Conservation (phyloP, 108 stramenopile species). For the Fistulifera pelliculosa region DNA sequence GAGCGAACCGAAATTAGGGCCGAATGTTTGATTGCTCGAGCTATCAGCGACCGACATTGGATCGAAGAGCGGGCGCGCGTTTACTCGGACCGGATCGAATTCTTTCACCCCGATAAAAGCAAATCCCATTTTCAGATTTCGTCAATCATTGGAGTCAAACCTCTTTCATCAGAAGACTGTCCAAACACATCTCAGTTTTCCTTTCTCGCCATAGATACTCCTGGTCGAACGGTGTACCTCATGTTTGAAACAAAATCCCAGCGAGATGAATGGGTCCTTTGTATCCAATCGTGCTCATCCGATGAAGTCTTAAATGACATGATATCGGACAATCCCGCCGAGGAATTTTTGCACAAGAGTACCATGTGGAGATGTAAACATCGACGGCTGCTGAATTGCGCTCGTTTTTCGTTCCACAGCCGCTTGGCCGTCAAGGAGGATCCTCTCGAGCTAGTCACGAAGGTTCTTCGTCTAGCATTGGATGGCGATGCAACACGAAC, state of each 20-base stretch:
- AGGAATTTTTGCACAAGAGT: slow-evolving; percentile 52
- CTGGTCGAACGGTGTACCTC: slow-evolving; percentile 42
- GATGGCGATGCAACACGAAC: slow-evolving; percentile 15
- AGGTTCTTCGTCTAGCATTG: slow-evolving; percentile 31
- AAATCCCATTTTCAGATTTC: slow-evolving; percentile 28
- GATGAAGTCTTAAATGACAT: slow-evolving; percentile 1
- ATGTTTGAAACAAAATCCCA: slow-evolving; percentile 35
- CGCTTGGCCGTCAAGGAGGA: slow-evolving; percentile 9
- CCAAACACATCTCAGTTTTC: slow-evolving; percentile 23
- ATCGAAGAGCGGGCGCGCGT: slow-evolving; percentile 45
- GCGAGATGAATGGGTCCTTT: slow-evolving; percentile 11
- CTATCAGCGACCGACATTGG: slow-evolving; percentile 59
- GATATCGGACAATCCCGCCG: slow-evolving; percentile 33
- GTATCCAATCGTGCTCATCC: no score
- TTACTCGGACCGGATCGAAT: slow-evolving; percentile 18
- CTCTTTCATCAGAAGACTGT: slow-evolving; percentile 11
- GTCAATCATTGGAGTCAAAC: slow-evolving; percentile 18
- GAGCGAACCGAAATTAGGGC: neutral
- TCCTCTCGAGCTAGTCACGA: slow-evolving; percentile 23
- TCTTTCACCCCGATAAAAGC: slow-evolving; percentile 37
- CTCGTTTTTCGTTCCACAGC: slow-evolving; percentile 30
- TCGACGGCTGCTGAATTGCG: slow-evolving; percentile 52
- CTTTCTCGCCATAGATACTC: slow-evolving; percentile 41
- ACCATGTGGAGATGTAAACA: slow-evolving; percentile 54
- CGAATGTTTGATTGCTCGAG: slow-evolving; percentile 38